Percentiles rank a stretch among this genome's conserved stretches.
Conservation (phyloP, 1,284 basidiomycete genomes). For the Ustanciosporium gigantosporum region DNA sequence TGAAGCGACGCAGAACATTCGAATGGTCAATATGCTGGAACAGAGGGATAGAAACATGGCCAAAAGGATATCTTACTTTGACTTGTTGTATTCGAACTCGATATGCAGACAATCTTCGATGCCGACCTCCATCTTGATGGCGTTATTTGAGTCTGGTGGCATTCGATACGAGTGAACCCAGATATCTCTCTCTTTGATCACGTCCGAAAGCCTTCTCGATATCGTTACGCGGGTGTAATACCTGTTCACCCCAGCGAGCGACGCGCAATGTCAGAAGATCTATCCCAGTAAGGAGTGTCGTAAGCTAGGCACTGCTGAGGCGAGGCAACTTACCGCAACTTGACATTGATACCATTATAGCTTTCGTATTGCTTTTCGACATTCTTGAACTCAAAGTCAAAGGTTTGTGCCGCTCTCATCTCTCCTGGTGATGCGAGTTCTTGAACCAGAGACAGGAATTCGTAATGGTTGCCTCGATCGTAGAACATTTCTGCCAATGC, state of each 20-base stretch:
- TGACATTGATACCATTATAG: slow-evolving; percentile 97
- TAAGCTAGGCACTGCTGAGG: background rate
- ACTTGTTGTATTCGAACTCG: slow-evolving; percentile 99
- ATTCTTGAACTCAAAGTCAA: slow-evolving; percentile 96
- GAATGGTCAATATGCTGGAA: too few species aligned
- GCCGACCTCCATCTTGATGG: slow-evolving; percentile 99
- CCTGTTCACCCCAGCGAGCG: slow-evolving; percentile 4
- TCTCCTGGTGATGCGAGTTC: slow-evolving; percentile 92
- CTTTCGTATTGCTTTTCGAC: slow-evolving; percentile 99
- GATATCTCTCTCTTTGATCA: slow-evolving; percentile 85
- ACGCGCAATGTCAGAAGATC: background rate
- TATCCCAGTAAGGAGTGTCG: too few species aligned
- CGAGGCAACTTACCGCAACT: slow-evolving; percentile 66
- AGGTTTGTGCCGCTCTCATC: slow-evolving; percentile 89
- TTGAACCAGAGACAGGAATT: slow-evolving; percentile 92
- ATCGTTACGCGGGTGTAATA: slow-evolving; percentile 93
- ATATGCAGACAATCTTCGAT: slow-evolving; percentile 99
- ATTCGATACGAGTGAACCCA: slow-evolving; percentile 99
- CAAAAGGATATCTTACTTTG: too few species aligned
- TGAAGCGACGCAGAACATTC: slow-evolving; percentile 11
- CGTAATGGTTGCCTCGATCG: slow-evolving; percentile 94
- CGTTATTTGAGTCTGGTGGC: slow-evolving; percentile 95
- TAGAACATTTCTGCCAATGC: slow-evolving; percentile 84
- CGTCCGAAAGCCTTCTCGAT: slow-evolving; percentile 86
- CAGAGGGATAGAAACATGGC: too few species aligned